These are phyloP conservation scores for Boletus speciosus DNA, from an alignment of 768 basidiomycete genomes.

Conservation along the genomic window DNA sequence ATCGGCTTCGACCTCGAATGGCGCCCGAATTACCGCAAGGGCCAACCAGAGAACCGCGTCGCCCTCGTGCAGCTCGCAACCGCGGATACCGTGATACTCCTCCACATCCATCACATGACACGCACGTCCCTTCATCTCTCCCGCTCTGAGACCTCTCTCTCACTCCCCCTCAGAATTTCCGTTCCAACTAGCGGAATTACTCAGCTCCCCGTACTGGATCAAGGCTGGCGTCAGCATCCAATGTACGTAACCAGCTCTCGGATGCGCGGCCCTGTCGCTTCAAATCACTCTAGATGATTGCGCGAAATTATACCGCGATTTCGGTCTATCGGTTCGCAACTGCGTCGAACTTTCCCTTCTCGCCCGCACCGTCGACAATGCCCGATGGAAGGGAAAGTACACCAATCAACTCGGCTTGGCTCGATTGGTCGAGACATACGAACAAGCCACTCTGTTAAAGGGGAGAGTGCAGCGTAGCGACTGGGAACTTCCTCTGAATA, in stretches of 20 bases:
- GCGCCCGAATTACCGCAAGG: constrained; percentile 59
- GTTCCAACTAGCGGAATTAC: constrained; percentile 44
- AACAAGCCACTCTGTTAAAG: constrained; percentile 50
- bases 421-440: constrained; percentile 60
- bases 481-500: constrained; percentile 55
- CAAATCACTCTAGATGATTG: constrained; percentile 52
- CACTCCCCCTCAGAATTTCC: constrained; percentile 47
- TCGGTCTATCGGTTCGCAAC: constrained; percentile 40
- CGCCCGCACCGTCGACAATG: constrained; percentile 67
- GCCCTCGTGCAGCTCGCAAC: constrained; percentile 73
- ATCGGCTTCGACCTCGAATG: constrained; percentile 80
- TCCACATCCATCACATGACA: constrained; percentile 64
- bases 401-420: constrained; percentile 57
- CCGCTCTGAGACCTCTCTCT: neutral
- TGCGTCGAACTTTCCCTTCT: constrained; percentile 69
- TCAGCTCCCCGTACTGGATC: constrained; percentile 49
- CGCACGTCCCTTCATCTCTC: constrained; percentile 21
- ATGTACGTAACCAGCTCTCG: constrained; percentile 36
- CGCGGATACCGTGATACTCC: constrained; percentile 49
- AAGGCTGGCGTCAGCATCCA: constrained; percentile 79
- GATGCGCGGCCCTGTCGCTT: neutral
- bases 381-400: constrained; percentile 71
- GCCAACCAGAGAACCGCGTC: constrained; percentile 58
- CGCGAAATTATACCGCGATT: constrained; percentile 55
- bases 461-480: constrained; percentile 62